Evolutionary conservation across 805 yeast species (phyloP), one percentile per base, ranked within the genome.

Genomic region (Debaryomyces hansenii): DNA sequence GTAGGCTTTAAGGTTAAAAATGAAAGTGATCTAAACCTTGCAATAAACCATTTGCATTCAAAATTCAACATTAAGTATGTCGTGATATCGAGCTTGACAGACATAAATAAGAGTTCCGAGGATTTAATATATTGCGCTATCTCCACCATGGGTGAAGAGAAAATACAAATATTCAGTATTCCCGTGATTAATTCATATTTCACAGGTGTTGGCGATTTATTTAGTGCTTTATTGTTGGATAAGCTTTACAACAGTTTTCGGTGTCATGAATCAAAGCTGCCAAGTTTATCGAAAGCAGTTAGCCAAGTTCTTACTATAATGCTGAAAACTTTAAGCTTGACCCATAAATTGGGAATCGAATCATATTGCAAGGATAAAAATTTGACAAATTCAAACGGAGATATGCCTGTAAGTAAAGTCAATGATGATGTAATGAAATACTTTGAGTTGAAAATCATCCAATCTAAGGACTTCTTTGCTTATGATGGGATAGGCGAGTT

Each of bases 171-270:
- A 40, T 82, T 79, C 56, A 74, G 75, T 52, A 75, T 86, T 11
- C 85, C 87, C 2, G 70, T 75, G 31, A 78, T 89, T 36, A 81
- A 84, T 45, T 84, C 92, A 4, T 90, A 92, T 62, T 92, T 91
- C 67, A 89, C 97, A 0, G 98, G 98, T 1, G 96, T 94, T 0
- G 98, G 98, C 5, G 98, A 91, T 58, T 66, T 91, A 36, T 91
- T 92, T 56, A 84, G 96, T 0, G 92, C 96, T 0, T 63, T 91
- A 34, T 63, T 90, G 28, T 55, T 88, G 5, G 95, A 86, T 62
- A 77, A 87, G 53, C 68, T 84, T 24, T 70, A 64, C 54, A 62
- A 61, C 1, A 57, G 55, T 32, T 36, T 53, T 5, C 36, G 33
- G 18, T 48, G 16, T 43, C 36, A 37, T 12, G 24, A n/a, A 14